These are phyloP conservation scores for Penicillium soppii DNA, from an alignment of 495 filamentous ascomycete species.

Conservation along the genomic window DNA sequence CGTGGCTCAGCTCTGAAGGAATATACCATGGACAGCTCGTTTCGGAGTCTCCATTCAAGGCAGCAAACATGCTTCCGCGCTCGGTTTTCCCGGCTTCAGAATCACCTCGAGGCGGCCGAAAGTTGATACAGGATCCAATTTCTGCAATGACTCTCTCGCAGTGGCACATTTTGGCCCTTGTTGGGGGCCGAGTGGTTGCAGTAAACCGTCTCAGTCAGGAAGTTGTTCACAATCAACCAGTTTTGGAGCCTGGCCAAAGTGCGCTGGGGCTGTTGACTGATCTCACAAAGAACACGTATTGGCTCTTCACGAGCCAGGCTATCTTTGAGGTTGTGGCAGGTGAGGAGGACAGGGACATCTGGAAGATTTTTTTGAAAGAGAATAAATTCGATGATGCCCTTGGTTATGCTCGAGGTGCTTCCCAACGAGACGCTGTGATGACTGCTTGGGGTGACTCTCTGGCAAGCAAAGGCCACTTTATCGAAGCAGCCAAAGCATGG, in stretches of 20 bases:
- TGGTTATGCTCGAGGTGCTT: constrained; percentile 67
- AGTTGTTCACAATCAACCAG: constrained; percentile 79
- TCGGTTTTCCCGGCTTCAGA: constrained; percentile 68
- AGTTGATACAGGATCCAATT: constrained; percentile 65
- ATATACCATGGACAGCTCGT: constrained; percentile 79
- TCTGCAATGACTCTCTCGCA: constrained; percentile 83
- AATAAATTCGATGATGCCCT: constrained; percentile 87
- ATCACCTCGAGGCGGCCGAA: constrained; percentile 60
- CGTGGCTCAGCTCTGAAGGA: constrained; percentile 86
- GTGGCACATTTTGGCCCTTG: constrained; percentile 86
- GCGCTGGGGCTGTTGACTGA: constrained; percentile 82
- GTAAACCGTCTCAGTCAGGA: constrained; percentile 82
- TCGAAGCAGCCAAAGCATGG: constrained; percentile 85
- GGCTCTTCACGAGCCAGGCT: constrained; percentile 86
- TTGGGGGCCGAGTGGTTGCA: constrained; percentile 77
- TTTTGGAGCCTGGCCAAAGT: constrained; percentile 77
- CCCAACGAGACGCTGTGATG: constrained; percentile 84
- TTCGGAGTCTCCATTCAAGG: constrained; percentile 57
- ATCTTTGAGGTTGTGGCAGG: constrained; percentile 90
- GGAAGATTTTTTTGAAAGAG: constrained; percentile 82
- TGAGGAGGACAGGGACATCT: constrained; percentile 90
- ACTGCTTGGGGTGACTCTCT: constrained; percentile 88
- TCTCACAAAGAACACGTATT: constrained; percentile 90
- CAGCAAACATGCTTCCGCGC: constrained; percentile 72
- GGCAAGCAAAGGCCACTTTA: constrained; percentile 70